These are phyloP conservation scores for Penicillium brevicompactum DNA, from an alignment of 2,329 filamentous ascomycete species.

Conservation along the genomic window DNA sequence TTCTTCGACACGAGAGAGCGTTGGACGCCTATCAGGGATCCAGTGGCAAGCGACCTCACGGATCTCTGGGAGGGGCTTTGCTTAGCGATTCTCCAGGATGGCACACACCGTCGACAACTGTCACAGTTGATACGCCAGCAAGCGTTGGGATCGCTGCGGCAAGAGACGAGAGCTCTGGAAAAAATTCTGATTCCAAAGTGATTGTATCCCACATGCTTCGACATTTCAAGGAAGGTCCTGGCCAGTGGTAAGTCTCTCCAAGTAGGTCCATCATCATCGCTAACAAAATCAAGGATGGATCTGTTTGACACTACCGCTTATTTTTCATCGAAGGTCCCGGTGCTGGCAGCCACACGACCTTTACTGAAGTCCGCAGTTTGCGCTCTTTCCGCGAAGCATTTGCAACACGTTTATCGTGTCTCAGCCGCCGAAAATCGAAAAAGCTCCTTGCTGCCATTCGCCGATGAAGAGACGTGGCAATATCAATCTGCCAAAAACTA, in stretches of 20 bases:
- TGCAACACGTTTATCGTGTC: constrained; percentile 14
- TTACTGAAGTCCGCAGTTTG: constrained; percentile 30
- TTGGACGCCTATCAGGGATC: no score
- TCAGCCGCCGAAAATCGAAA: neutral
- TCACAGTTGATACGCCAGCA: neutral
- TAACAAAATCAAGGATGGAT: constrained; percentile 21
- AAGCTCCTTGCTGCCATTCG: constrained; percentile 1
- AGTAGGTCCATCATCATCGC: neutral
- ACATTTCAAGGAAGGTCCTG: constrained; percentile 10
- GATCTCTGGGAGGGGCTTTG: neutral
- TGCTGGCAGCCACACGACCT: constrained; percentile 26
- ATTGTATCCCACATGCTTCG: constrained; percentile 5
- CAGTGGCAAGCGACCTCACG: neutral
- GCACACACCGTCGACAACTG: neutral
- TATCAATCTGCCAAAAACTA: constrained; percentile 20
- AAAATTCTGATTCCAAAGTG: constrained; percentile 1
- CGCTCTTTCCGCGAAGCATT: constrained; percentile 31
- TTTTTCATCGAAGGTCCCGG: constrained; percentile 30
- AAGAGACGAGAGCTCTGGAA: neutral
- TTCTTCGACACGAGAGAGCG: neutral
- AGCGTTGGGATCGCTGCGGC: neutral
- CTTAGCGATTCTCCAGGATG: neutral
- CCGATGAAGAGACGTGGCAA: constrained; percentile 13
- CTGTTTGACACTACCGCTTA: constrained; percentile 33
- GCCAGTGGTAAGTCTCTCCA: constrained; percentile 6